phyloP scores from a whole-genome alignment of 768 basidiomycete species.

The Tulasnella sp. region DNA sequence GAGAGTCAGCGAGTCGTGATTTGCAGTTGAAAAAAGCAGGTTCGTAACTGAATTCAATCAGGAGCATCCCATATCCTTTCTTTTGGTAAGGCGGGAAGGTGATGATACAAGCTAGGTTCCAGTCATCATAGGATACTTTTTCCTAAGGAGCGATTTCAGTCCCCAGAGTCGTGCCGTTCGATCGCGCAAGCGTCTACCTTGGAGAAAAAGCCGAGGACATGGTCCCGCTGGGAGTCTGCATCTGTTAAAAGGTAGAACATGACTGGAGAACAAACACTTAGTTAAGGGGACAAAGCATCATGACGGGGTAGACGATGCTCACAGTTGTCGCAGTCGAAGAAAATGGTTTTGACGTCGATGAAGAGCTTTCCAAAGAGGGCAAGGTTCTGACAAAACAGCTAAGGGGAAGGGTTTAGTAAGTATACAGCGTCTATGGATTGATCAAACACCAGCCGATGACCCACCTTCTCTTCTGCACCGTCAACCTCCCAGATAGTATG shows the following conservation, averaged over 20 bases:
- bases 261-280: constrained; percentile 48
- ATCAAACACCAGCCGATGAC: background rate
- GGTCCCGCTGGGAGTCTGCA: constrained; percentile 70
- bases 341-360: constrained; percentile 95
- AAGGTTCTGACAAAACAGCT: constrained; percentile 96
- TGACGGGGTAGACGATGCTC: constrained; percentile 35
- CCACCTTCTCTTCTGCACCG: constrained; percentile 76
- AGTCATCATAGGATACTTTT: constrained; percentile 92
- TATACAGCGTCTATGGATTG: background rate
- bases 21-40: constrained; percentile 37
- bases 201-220: constrained; percentile 75
- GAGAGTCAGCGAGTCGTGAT: background rate
- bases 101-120: constrained; percentile 95
- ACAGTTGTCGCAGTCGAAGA: constrained; percentile 88
- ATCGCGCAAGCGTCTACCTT: constrained; percentile 45
- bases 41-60: constrained; percentile 95
- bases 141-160: constrained; percentile 51
- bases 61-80: constrained; percentile 85
- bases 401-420: constrained; percentile 20
- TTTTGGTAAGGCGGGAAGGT: constrained; percentile 90
- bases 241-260: constrained; percentile 92
- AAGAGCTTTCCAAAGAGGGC: constrained; percentile 97
- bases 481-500: constrained; percentile 96
- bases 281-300: background rate
- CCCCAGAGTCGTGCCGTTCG: background rate